Evolutionary conservation across 257 asterid genomes (phyloP).

Genomic region (Ajuga chamaepitys): DNA sequence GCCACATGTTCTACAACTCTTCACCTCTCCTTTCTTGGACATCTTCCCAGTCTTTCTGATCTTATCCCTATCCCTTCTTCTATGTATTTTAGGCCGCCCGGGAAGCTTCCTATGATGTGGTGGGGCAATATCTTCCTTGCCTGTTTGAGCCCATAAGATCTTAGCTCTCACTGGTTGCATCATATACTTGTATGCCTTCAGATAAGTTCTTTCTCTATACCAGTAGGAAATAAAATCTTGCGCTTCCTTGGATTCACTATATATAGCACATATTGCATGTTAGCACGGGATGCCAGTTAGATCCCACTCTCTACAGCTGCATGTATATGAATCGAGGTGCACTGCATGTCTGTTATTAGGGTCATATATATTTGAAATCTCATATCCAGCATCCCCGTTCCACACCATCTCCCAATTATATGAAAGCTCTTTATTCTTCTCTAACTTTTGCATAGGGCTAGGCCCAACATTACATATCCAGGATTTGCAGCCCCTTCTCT

Average conservation of each 20-base stretch:
- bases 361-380: not conserved
- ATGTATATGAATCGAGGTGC: not conserved
- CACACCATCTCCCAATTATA: not conserved
- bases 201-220: not conserved
- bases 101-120: not conserved
- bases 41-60: not conserved
- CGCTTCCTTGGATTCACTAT: not conserved
- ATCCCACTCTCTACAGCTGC: not conserved
- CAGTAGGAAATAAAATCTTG: not conserved
- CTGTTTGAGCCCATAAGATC: not conserved
- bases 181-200: not conserved
- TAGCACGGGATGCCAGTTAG: not conserved
- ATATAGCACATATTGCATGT: not conserved
- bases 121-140: not conserved
- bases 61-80: not conserved
- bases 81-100: not conserved
- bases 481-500: not conserved
- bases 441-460: not conserved
- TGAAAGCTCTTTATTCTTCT: not conserved
- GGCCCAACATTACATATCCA: not conserved
- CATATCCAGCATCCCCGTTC: not conserved
- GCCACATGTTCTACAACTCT: not conserved
- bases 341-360: not conserved
- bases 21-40: not conserved
- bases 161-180: not conserved